phyloP scores from a whole-genome alignment of 257 asterid species.

The Solanum arcanum region DNA sequence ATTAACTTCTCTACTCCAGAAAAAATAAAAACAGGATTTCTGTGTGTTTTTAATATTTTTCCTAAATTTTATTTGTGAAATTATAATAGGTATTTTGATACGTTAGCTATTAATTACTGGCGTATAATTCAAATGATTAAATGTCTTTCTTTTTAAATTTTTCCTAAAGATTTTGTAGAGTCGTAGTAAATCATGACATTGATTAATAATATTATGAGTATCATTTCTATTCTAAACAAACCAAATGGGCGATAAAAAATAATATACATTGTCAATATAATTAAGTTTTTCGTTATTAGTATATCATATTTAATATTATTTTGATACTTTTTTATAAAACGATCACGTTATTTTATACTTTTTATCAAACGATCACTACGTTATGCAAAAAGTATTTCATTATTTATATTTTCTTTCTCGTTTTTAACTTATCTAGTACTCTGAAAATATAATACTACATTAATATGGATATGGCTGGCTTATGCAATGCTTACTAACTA shows the following conservation, averaged over 20 bases:
- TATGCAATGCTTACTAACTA: background rate
- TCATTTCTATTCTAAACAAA: background rate
- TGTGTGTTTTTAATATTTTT: no score
- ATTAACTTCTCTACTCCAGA: background rate
- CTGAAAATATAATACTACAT: background rate
- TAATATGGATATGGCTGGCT: background rate
- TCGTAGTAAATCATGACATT: background rate
- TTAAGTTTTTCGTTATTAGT: background rate
- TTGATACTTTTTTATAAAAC: background rate
- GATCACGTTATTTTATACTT: rapidly evolving
- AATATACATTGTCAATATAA: no score
- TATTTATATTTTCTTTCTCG: background rate
- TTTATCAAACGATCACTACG: background rate
- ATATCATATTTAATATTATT: background rate
- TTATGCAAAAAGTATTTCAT: background rate
- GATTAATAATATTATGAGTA: no score
- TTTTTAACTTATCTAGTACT: background rate
- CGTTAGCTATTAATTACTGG: background rate
- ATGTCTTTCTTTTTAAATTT: background rate
- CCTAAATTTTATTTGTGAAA: no score
- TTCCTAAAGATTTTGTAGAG: background rate
- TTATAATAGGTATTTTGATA: background rate
- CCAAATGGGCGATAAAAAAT: background rate
- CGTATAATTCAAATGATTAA: background rate
- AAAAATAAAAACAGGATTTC: no score